Evolutionary conservation across 257 asterid genomes (phyloP), one percentile per base, ranked within the genome.

Genomic region (Echium plantagineum): DNA sequence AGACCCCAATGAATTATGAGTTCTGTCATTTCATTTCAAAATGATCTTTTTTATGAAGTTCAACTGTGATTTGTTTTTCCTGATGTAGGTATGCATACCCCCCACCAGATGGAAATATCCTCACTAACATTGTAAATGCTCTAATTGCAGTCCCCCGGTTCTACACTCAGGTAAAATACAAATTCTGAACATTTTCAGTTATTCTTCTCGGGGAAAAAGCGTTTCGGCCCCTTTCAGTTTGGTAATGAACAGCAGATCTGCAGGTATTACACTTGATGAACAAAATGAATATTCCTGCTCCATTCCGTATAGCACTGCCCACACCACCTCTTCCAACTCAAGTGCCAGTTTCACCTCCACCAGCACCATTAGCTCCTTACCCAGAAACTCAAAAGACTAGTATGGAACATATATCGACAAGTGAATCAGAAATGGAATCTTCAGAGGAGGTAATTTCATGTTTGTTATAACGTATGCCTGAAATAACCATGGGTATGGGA

Each of bases 251-350:
- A 63, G 17, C 60, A 55, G 30, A 65, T 61, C 52, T 61, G 53
- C 74, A 91, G 98, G 98, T 91, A 63, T 80, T 91, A 80, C 98
- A 91, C 81, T 74, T 91, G 87, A 91, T 91, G 98, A 91, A 91
- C 84, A 91, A 91, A 80, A 88, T 88, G 98, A 91, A 85, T 72
- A 85, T 91, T 68, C 98, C 98, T 21, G 96, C 95, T 72, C 98
- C 96, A 65, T 91, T 91, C 58, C 84, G 94, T 67, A 78, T 72
- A 72, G 96, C 98, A 47, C 77, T 85, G 65, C 94, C 97, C 53
- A 85, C 95, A 64, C 98, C 95, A 24, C 93, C 98, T 57, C 82
- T 91, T 18, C 94, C 94, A 55, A 72, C 62, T 60, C 69, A 87
- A 58, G 66, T 65, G 67, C 78, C 85, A 57, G 73, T 64, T 74